phyloP scores from a whole-genome alignment of 352 stramenopile species.

The Phytopythium montanum region DNA sequence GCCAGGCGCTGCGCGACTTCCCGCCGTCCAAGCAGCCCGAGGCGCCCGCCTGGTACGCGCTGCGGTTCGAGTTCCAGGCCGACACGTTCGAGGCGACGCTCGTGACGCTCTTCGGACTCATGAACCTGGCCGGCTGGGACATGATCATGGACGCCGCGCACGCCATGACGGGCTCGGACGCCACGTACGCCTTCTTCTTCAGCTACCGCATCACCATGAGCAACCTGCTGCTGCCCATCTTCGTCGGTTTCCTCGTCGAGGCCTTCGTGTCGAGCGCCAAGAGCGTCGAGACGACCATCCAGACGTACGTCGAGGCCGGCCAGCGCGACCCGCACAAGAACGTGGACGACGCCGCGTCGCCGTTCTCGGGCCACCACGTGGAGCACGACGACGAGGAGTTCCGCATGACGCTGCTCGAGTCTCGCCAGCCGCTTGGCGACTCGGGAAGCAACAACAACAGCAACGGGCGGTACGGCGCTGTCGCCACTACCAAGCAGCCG shows the following conservation, averaged over 20 bases:
- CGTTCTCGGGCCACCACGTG: slow-evolving; percentile 19
- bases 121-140: slow-evolving; percentile 75
- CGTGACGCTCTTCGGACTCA: slow-evolving; percentile 74
- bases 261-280: slow-evolving; percentile 80
- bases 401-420: slow-evolving; percentile 48
- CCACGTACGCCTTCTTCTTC: slow-evolving; percentile 83
- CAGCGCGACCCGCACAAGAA: slow-evolving; percentile 25
- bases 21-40: slow-evolving; percentile 38
- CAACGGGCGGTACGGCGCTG: neutral
- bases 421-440: slow-evolving; percentile 15
- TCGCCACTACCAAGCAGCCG: neutral
- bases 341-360: slow-evolving; percentile 26
- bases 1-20: slow-evolving; percentile 51
- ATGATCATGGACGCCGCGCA: slow-evolving; percentile 78
- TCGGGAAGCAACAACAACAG: neutral
- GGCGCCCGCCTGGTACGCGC: slow-evolving; percentile 60
- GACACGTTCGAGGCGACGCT: slow-evolving; percentile 76
- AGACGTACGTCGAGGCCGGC: slow-evolving; percentile 52
- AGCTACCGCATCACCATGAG: slow-evolving; percentile 78
- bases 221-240: slow-evolving; percentile 82
- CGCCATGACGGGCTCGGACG: slow-evolving; percentile 49
- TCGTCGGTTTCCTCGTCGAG: slow-evolving; percentile 85
- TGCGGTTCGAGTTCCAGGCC: slow-evolving; percentile 72
- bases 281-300: slow-evolving; percentile 56
- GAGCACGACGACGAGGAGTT: slow-evolving; percentile 49